Evolutionary conservation across 1,284 basidiomycete genomes (phyloP).

Genomic region (Irpex rosettiformis): DNA sequence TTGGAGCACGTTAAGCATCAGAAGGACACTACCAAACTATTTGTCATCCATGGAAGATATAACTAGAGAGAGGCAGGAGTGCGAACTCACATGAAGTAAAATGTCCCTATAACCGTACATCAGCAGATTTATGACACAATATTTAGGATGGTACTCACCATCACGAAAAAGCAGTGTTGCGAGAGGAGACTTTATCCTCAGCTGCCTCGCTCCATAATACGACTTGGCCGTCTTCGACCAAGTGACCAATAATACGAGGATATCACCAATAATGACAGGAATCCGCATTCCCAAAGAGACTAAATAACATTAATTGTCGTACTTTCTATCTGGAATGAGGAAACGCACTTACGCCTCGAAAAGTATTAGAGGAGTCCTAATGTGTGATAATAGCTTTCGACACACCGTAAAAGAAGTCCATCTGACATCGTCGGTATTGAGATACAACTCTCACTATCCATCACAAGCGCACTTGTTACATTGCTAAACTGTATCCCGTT

Average conservation of each 20-base stretch:
- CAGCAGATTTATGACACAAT: not conserved
- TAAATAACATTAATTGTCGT: too few species aligned
- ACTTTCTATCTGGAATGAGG: too few species aligned
- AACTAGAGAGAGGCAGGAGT: not conserved
- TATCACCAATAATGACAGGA: not conserved
- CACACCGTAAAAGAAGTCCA: too few species aligned
- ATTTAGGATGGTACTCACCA: not conserved
- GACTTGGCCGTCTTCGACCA: not conserved
- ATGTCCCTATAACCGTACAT: not conserved
- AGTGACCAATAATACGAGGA: not conserved
- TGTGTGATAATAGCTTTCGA: too few species aligned
- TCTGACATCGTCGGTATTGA: too few species aligned
- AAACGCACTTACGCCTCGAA: too few species aligned
- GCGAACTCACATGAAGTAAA: not conserved
- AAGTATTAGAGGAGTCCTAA: too few species aligned
- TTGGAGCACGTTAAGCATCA: not conserved
- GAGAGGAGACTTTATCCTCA: not conserved
- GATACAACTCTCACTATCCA: not conserved
- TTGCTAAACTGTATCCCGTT: not conserved
- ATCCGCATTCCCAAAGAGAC: not conserved
- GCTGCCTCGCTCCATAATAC: not conserved
- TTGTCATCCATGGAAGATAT: too few species aligned
- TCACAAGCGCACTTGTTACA: not conserved
- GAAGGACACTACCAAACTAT: not conserved
- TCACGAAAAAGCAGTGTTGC: not conserved